Evolutionary conservation across 441 rosid genomes (phyloP), one percentile per base, ranked within the genome.

Genomic region (Breynia disticha): DNA sequence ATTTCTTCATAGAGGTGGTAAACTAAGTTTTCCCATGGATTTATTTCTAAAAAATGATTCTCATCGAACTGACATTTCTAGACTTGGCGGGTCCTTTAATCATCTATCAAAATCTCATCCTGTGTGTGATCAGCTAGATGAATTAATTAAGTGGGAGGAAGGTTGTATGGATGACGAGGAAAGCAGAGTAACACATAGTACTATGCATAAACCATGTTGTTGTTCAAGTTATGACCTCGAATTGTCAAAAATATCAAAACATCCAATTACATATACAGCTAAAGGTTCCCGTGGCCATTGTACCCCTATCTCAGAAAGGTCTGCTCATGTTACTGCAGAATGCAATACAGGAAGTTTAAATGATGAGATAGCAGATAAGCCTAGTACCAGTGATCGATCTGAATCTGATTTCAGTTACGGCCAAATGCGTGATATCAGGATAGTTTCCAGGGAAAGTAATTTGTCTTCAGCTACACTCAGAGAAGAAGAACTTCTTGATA

Each of bases 1-100:
- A 46, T 84, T 84, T 82, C 86, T 93, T 72, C 99, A 93, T 72
- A 78, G 90, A 73, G 97, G 97, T 56, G 97, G 99, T 61, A 82
- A 83, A 48, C 90, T 79, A 66, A 81, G 81, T 72, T 93, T 93
- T 62, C 96, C 99, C 16, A 50, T 80, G 52, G 74, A 83, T 76
- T 74, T 93, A 61, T 85, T 93, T 74, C 78, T 93, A n/a, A 86
- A 76, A 68, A 78, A 81, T 59, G 97, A 89, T 73, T 74, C 90
- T 22, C 84, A 81, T 73, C 86, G 82, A 65, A 73, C 78, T 71
- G 97, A 89, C 60, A 78, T 93, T 63, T 70, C 95, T n/a, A 81
- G 99, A 84, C 84, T 93, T 63, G 99, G 99, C 10, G 99, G 99
- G 58, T 75, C 95, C 44, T 83, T 79, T 53, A 78, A 82, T 78